Percentiles rank a stretch among this genome's conserved stretches.
Conservation (phyloP, 345 rosid species). For the Kernera saxatilis region DNA sequence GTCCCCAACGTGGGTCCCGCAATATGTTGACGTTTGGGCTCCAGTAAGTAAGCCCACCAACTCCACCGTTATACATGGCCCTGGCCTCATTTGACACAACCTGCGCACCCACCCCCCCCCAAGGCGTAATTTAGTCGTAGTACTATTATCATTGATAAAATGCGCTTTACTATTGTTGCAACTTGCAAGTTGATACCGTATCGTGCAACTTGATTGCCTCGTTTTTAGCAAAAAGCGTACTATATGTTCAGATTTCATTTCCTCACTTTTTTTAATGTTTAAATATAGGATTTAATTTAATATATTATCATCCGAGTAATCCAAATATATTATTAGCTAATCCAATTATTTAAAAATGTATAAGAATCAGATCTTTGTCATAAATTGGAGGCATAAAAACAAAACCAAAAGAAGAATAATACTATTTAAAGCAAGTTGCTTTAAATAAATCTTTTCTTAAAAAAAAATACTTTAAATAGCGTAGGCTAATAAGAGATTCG, state of each 20-base stretch:
- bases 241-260: background rate
- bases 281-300: background rate
- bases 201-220: slow-evolving; percentile 26
- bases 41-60: slow-evolving; percentile 75
- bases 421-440: background rate
- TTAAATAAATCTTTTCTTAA: background rate
- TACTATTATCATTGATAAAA: background rate
- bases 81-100: slow-evolving; percentile 74
- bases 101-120: slow-evolving; percentile 21
- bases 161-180: slow-evolving; percentile 14
- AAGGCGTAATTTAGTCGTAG: background rate
- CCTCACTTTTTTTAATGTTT: background rate
- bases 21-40: slow-evolving; percentile 77
- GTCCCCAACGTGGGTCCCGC: slow-evolving; percentile 90
- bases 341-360: background rate
- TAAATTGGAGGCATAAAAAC: slow-evolving; percentile 9
- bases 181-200: slow-evolving; percentile 17
- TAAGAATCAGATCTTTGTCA: slow-evolving; percentile 24
- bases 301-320: background rate
- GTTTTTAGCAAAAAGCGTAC: slow-evolving; percentile 6
- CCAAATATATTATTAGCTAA: background rate
- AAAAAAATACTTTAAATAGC: slow-evolving; percentile 7
- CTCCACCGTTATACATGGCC: slow-evolving; percentile 64
- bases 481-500: slow-evolving; percentile 21
- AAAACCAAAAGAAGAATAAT: slow-evolving; percentile 5